A percentile compares a stretch with the other conserved stretches of the same genome.
These are phyloP conservation scores for Nannochloropsis salina DNA, from an alignment of 108 stramenopile genomes.

Conservation along the genomic window DNA sequence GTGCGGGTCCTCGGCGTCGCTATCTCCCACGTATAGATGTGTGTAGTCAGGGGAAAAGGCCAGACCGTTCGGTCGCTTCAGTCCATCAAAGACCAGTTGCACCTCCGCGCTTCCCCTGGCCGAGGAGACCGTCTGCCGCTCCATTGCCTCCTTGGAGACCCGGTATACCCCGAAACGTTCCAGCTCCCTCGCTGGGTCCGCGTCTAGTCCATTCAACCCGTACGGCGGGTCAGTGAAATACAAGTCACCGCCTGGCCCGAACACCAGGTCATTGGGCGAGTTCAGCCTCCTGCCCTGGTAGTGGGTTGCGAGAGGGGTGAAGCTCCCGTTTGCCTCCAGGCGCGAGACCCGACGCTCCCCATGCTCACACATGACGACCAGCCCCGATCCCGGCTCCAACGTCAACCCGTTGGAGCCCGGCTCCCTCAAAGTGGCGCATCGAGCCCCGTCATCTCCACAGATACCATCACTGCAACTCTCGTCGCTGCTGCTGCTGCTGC, in stretches of 20 bases:
- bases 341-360: conserved; percentile 48
- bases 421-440: conserved; percentile 30
- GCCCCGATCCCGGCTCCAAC: conserved; percentile 34
- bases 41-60: conserved; percentile 51
- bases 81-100: conserved; percentile 21
- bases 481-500: background rate
- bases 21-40: conserved; percentile 50
- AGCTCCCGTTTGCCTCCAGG: conserved; percentile 52
- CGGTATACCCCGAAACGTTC: conserved; percentile 48
- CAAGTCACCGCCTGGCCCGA: conserved; percentile 44
- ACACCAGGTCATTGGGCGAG: conserved; percentile 54
- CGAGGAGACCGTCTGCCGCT: background rate
- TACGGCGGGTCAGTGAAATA: conserved; percentile 55
- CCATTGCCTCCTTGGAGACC: conserved; percentile 29
- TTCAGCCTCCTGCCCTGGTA: conserved; percentile 50
- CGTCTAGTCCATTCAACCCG: conserved; percentile 38
- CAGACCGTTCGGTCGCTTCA: conserved; percentile 48
- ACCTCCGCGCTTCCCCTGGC: conserved; percentile 24
- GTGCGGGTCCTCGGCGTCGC: conserved; percentile 22
- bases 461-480: background rate
- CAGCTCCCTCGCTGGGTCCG: conserved; percentile 34
- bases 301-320: conserved; percentile 44
- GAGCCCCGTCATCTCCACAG: background rate
- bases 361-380: conserved; percentile 48
- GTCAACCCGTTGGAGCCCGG: conserved; percentile 50